These are phyloP conservation scores for Penicillium subrubescens DNA, from an alignment of 495 filamentous ascomycete genomes.

Conservation along the genomic window DNA sequence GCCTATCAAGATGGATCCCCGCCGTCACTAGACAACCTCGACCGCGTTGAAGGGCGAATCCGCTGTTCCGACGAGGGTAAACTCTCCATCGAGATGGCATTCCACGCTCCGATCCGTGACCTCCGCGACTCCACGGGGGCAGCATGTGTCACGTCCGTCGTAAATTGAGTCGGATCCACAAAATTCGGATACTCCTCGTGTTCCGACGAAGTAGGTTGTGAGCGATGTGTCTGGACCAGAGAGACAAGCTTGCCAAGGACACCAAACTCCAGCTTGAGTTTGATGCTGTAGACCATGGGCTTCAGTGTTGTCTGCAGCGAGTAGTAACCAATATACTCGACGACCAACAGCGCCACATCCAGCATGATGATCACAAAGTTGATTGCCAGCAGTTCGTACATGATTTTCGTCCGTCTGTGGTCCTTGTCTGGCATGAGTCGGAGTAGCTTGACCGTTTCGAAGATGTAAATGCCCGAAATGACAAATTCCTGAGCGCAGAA, in stretches of 20 bases:
- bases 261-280: constrained; percentile 64
- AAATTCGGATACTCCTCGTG: constrained; percentile 41
- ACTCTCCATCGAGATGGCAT: constrained; percentile 39
- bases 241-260: constrained; percentile 51
- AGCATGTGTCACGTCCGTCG: constrained; percentile 42
- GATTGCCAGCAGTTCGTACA: constrained; percentile 58
- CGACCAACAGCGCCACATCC: constrained; percentile 56
- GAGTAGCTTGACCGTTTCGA: constrained; percentile 51
- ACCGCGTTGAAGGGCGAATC: constrained; percentile 24
- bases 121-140: constrained; percentile 22
- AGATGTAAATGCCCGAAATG: constrained; percentile 60
- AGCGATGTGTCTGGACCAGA: constrained; percentile 33
- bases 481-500: constrained; percentile 62
- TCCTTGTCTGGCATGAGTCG: constrained; percentile 43
- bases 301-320: constrained; percentile 58
- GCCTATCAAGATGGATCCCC: constrained; percentile 17
- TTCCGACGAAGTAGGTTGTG: constrained; percentile 39
- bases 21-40: constrained; percentile 19
- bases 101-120: constrained; percentile 26
- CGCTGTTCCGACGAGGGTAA: constrained; percentile 31
- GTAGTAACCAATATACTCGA: constrained; percentile 57
- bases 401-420: constrained; percentile 40
- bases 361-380: constrained; percentile 56
- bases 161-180: constrained; percentile 41
- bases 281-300: constrained; percentile 60